Percentiles rank a stretch among this genome's conserved stretches.
Evolutionary conservation across 257 asterid species (phyloP).

Genomic region (Gentiana straminea): DNA sequence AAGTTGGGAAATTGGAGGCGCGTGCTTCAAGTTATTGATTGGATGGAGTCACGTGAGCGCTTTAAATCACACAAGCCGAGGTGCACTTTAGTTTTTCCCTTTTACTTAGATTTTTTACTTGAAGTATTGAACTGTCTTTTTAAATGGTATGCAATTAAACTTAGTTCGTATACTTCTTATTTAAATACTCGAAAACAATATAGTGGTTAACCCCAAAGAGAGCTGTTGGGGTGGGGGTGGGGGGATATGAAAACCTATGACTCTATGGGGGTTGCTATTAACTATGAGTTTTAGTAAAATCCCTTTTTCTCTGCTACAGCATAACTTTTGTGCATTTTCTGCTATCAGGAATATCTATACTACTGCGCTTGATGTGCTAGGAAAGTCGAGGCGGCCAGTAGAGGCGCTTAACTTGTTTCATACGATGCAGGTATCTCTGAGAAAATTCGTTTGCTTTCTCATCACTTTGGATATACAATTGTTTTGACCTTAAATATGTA

Average conservation of each 20-base stretch:
- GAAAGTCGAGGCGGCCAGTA: slow-evolving; percentile 85
- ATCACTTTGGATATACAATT: too few relatives aligned
- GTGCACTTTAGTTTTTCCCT: slow-evolving; percentile 19
- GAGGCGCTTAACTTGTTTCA: slow-evolving; percentile 84
- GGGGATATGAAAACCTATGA: too few relatives aligned
- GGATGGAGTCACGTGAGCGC: slow-evolving; percentile 82
- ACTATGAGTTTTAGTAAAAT: too few relatives aligned
- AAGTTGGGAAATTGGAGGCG: slow-evolving; percentile 88
- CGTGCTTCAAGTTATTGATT: slow-evolving; percentile 88
- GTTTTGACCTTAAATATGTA: too few relatives aligned
- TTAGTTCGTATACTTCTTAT: too few relatives aligned
- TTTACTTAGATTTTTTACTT: too few relatives aligned
- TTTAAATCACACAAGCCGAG: slow-evolving; percentile 73
- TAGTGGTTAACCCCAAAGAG: too few relatives aligned
- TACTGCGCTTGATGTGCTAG: slow-evolving; percentile 82
- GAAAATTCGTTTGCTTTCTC: slow-evolving; percentile 1
- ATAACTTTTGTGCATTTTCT: not conserved
- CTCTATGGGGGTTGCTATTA: too few relatives aligned
- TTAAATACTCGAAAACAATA: too few relatives aligned
- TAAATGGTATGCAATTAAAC: not conserved
- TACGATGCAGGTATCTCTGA: slow-evolving; percentile 61
- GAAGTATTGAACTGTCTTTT: not conserved
- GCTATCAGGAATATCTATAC: slow-evolving; percentile 56
- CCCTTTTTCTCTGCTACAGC: too few relatives aligned
- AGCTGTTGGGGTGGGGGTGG: too few relatives aligned